A percentile compares a stretch with the other conserved stretches of the same genome.
Conservation (phyloP, 257 asterid genomes). For the Solanum piurae region DNA sequence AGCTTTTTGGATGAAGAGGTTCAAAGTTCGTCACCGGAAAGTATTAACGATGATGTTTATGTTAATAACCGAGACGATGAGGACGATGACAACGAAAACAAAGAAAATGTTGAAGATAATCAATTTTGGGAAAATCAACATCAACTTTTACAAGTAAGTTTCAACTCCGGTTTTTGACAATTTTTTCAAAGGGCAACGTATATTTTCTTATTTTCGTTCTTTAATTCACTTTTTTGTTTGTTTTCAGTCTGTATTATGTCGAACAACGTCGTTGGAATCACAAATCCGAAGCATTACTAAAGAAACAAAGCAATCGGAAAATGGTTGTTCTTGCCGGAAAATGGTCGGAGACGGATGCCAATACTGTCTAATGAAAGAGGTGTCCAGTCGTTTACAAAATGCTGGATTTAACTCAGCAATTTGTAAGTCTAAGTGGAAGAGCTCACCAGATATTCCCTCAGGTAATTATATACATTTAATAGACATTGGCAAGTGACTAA, state of each 20-base stretch:
- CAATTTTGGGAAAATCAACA: conserved; percentile 68
- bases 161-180: not conserved
- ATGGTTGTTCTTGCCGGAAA: conserved; percentile 38
- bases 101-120: conserved; percentile 13
- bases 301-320: conserved; percentile 28
- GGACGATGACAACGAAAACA: conserved; percentile 24
- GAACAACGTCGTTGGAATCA: conserved; percentile 68
- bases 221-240: too few relatives aligned
- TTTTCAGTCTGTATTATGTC: conserved; percentile 61
- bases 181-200: not conserved
- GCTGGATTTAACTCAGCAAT: conserved; percentile 60
- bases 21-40: conserved; percentile 22
- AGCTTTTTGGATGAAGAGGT: conserved; percentile 58
- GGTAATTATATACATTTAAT: conserved; percentile 24
- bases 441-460: conserved; percentile 68
- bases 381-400: conserved; percentile 47
- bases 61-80: conserved; percentile 14
- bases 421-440: conserved; percentile 92
- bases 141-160: conserved; percentile 56
- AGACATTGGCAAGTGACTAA: too few relatives aligned
- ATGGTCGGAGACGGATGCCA: conserved; percentile 40
- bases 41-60: conserved; percentile 10
- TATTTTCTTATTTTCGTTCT: not conserved
- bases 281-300: conserved; percentile 46
- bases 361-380: conserved; percentile 59